Conservation (phyloP, 257 asterid species). For the Ocimum tenuiflorum region DNA sequence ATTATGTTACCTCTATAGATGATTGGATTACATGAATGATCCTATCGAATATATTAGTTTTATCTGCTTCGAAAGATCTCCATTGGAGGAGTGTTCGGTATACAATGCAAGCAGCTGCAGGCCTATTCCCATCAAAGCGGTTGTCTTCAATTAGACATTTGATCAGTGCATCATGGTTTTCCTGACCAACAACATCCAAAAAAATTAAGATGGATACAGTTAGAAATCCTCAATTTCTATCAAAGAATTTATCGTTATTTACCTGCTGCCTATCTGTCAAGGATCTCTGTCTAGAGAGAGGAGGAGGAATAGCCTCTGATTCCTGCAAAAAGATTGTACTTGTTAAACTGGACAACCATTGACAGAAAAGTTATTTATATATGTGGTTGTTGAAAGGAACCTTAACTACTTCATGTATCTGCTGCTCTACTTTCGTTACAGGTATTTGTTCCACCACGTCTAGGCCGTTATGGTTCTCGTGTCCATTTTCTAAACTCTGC, state of each 20-base stretch:
- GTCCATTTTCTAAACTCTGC: conserved; percentile 46
- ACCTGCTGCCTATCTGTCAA: conserved; percentile 89
- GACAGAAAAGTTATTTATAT: conserved; percentile 7
- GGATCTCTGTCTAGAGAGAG: conserved; percentile 73
- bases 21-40: conserved; percentile 74
- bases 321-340: conserved; percentile 42
- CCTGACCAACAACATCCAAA: conserved; percentile 36
- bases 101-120: conserved; percentile 73
- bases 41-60: conserved; percentile 71
- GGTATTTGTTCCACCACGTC: conserved; percentile 36
- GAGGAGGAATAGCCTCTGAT: conserved; percentile 32
- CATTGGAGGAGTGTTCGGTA: conserved; percentile 78
- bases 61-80: conserved; percentile 93
- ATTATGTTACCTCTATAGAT: conserved; percentile 63
- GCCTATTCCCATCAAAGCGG: conserved; percentile 62
- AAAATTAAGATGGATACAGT: conserved; percentile 18
- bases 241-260: not conserved
- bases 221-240: not conserved
- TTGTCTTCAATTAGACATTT: conserved; percentile 75
- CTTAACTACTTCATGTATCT: conserved; percentile 37
- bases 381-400: conserved; percentile 17
- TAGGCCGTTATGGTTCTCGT: conserved; percentile 32
- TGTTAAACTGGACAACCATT: conserved; percentile 2
- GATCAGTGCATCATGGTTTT: conserved; percentile 74
- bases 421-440: conserved; percentile 34